phyloP scores from a whole-genome alignment of 768 basidiomycete genomes.

The Brasilioporus rufonigricans region DNA sequence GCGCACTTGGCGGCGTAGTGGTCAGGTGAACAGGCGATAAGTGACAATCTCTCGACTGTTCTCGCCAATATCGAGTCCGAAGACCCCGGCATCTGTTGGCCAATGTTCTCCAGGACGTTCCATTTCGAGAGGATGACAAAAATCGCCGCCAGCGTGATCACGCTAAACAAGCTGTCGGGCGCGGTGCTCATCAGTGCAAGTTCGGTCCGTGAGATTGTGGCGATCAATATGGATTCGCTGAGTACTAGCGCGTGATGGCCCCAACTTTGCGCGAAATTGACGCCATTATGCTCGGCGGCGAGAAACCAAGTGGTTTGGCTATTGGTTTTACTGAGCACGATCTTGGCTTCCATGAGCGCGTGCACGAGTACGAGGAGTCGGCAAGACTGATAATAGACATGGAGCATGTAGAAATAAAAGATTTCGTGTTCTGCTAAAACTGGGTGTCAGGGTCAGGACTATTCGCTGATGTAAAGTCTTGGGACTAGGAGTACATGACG shows the following conservation, averaged over 20 bases:
- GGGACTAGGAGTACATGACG: not conserved
- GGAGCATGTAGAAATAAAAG: slow-evolving; percentile 42
- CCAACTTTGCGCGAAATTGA: slow-evolving; percentile 34
- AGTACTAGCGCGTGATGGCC: slow-evolving; percentile 38
- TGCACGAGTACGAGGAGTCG: slow-evolving; percentile 39
- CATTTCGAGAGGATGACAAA: slow-evolving; percentile 45
- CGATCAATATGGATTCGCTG: slow-evolving; percentile 38
- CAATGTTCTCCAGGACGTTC: slow-evolving; percentile 34
- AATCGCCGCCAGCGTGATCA: slow-evolving; percentile 44
- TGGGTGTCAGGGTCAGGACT: slow-evolving; percentile 28
- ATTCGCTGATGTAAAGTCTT: not conserved
- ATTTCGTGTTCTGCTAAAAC: slow-evolving; percentile 42
- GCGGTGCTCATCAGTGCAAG: slow-evolving; percentile 37
- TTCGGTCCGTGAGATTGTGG: slow-evolving; percentile 35
- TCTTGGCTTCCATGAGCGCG: slow-evolving; percentile 29
- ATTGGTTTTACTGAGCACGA: slow-evolving; percentile 17
- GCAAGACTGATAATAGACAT: slow-evolving; percentile 40
- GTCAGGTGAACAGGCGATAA: slow-evolving; percentile 37
- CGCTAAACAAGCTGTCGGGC: slow-evolving; percentile 40
- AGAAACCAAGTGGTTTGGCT: slow-evolving; percentile 31
- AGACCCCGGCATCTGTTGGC: slow-evolving; percentile 36
- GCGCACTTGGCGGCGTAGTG: slow-evolving; percentile 42
- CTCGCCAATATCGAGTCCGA: slow-evolving; percentile 37
- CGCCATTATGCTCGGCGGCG: slow-evolving; percentile 32
- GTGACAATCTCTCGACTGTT: slow-evolving; percentile 34